These are phyloP conservation scores for Prunus mume DNA, from an alignment of 306 rosid genomes.

Conservation along the genomic window DNA sequence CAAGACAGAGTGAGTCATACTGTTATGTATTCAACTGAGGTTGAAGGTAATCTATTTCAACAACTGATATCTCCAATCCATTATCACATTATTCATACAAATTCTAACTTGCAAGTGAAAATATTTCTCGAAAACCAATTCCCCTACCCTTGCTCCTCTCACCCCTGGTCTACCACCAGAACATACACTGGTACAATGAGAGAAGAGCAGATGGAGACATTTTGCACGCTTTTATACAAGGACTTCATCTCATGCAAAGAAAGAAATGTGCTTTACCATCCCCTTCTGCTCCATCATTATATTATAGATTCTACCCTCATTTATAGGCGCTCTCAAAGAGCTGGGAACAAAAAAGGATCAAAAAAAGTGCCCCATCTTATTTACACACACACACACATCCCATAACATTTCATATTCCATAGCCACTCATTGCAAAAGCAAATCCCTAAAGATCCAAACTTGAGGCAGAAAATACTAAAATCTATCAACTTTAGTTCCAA, in stretches of 20 bases:
- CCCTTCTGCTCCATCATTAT: background rate
- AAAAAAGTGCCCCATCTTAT: background rate
- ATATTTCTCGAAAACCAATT: background rate
- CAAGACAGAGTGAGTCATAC: too few relatives aligned
- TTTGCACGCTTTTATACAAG: background rate
- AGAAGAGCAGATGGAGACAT: background rate
- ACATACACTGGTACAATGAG: background rate
- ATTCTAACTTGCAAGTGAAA: background rate
- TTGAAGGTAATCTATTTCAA: background rate
- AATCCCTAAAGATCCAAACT: background rate
- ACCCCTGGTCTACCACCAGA: background rate
- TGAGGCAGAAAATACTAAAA: background rate
- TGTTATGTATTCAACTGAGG: background rate
- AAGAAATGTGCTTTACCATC: background rate
- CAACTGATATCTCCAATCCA: background rate
- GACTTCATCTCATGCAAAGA: background rate
- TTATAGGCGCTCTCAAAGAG: background rate
- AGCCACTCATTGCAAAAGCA: background rate
- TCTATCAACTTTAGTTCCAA: background rate
- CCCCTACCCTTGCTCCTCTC: background rate
- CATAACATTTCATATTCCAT: background rate
- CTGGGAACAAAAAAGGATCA: background rate
- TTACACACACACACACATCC: background rate
- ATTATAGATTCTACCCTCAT: background rate
- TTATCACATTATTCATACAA: background rate